phyloP scores from a whole-genome alignment of 1,284 basidiomycete species.

The Crocinoboletus sp. region DNA sequence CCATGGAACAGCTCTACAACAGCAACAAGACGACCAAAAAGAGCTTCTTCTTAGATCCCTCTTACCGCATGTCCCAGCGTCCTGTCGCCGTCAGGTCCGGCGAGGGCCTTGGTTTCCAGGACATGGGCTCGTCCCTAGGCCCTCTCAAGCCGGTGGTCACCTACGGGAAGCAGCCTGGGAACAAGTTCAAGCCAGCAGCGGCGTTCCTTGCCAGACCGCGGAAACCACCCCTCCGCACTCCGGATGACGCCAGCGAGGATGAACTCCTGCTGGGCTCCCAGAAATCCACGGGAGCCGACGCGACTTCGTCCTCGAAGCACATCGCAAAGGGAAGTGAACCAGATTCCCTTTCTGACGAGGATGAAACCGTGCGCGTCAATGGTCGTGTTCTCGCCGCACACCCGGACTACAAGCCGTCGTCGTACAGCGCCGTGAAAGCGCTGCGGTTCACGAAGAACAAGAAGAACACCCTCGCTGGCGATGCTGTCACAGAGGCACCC shows the following conservation, averaged over 20 bases:
- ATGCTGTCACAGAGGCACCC: conserved; percentile 7
- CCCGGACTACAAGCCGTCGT: conserved; percentile 23
- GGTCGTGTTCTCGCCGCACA: conserved; percentile 20
- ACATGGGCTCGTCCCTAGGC: conserved; percentile 21
- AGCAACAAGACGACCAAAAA: neutral
- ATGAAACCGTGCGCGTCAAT: conserved; percentile 16
- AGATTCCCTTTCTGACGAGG: neutral
- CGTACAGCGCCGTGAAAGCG: conserved; percentile 2
- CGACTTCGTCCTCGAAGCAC: conserved; percentile 12
- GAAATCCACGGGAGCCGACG: conserved; percentile 14
- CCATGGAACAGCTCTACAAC: conserved; percentile 25
- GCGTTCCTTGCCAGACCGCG: neutral
- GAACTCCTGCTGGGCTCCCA: conserved; percentile 31
- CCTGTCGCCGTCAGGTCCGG: conserved; percentile 27
- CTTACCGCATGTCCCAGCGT: conserved; percentile 25
- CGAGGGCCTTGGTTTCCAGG: conserved; percentile 26
- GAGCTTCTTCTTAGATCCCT: conserved; percentile 15
- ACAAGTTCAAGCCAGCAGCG: conserved; percentile 12
- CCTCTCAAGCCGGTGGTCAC: conserved; percentile 3
- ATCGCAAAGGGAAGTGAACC: conserved; percentile 6
- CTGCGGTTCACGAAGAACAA: conserved; percentile 39
- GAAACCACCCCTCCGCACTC: neutral
- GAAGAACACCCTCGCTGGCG: neutral
- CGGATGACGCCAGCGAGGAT: conserved; percentile 26
- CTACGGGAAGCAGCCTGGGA: conserved; percentile 3